Base-by-base conservation (phyloP, 1,139 yeast species). In the Diutina rugosa region DNA sequence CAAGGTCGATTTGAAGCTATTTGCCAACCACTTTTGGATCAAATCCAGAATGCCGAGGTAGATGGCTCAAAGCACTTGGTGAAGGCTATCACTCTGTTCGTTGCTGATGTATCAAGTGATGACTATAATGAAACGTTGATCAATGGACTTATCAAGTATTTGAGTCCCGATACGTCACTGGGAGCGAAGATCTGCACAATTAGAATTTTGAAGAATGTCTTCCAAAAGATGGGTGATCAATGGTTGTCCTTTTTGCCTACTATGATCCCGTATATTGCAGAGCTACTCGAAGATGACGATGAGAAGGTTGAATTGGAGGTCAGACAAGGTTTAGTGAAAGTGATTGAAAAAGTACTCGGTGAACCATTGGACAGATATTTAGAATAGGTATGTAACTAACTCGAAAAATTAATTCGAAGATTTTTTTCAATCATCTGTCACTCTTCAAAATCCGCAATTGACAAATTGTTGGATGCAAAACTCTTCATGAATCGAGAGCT, bases 191-290 rank as follows among this genome's bases (percentile, higher is more conserved):
- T 86, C 63, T 89, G 96, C 95, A 83, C 97, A 38, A 80, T 90
- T 56, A 82, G 86, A 67, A 77, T 89, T 2, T 79, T 91, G 70
- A 89, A 89, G 71, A 77, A 83, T 30, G 82, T 93, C 49, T 93
- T 90, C 79, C 88, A 88, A 62, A 88, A 88, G 74, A 85, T 90
- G 67, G 98, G 98, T 56, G 98, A 93, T 65, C 90, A 85, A 68
- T 93, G 99, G 99, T 80, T 93, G 61, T 74, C 86, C 46, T 79
- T 88, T 75, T 78, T 93, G 66, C 99, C 99, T 30, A 97, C 93
- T 65, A 79, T 93, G 64, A 96, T 95, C 60, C 99, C 99, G 51
- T 80, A 90, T 61, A 89, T 93, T 69, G 97, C 98, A 6, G 99
- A 93, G 71, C 74, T 95, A 59, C 77, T 93, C 61, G 99, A 93